Evolutionary conservation across 2,329 filamentous ascomycete species (phyloP), one percentile per base, ranked within the genome.

Genomic region (Scopulariopsis brevicaulis): DNA sequence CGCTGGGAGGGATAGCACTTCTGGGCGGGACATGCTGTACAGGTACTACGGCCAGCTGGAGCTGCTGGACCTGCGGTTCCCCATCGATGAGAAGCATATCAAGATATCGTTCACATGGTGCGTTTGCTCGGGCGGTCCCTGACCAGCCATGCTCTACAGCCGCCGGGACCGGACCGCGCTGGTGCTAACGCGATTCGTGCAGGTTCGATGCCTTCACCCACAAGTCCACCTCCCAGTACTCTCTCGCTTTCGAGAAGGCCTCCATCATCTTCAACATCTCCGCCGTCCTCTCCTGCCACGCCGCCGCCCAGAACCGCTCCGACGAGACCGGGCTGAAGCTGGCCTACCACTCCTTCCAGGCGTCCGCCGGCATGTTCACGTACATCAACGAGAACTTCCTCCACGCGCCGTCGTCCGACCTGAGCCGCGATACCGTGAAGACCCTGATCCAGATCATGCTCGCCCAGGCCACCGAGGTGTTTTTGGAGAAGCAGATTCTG

Each of bases 341-440:
- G 15, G 90, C 94, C 20, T 99, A 97, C 70, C 93, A 99, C 72
- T 96, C 92, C 22, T 97, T 97, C 75, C 94, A 99, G 72, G 94
- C 94, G 48, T 92, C 93, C 8, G 94, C 94, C 11, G 94, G 94
- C 75, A 99, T 99, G 94, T 99, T 97, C 72, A 97, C 93, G 57
- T 99, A 99, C 68, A 99, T 99, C 76, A 99, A 99, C 73, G 94
- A 99, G 74, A 99, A 99, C 74, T 99, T 99, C 70, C 77, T 99
- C 40, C 94, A 99, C 67, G 94, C 94, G 1, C 94, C 95, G 0
- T 96, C 92, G 10, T 92, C 90, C n/a, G 94, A 99, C 68, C 74
- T 99, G 54, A 97, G 92, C 70, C 79, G 94, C 60, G 93, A 99
- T 55, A 99, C 94, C 0, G 90, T 99, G 66, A 96, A 96, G 74